Evolutionary conservation across 805 yeast genomes (phyloP), one percentile per base, ranked within the genome.

Genomic region (Wickerhamomyces bovis): DNA sequence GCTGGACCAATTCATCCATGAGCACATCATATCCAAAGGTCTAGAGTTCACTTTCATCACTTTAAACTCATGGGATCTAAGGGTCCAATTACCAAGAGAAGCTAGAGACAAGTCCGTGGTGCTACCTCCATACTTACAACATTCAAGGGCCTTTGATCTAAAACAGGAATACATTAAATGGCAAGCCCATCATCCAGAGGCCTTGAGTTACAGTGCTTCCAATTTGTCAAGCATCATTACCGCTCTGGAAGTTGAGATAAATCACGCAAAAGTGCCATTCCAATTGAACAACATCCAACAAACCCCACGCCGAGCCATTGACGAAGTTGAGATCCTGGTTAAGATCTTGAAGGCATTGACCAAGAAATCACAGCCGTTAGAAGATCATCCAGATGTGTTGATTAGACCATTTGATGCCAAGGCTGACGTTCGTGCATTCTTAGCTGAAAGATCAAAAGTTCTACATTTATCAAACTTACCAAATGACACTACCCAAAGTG

Each of bases 401-500:
- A 78, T 83, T 4, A 77, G 73, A 45, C 96, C 97, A 1, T 81
- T 82, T 56, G 96, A 90, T 64, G 73, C 84, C 40, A 75, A 77
- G n/a, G 74, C 84, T 38, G 97, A 89, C 57, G 75, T 83, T 41
- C 71, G 76, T 41, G 77, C 78, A 8, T 89, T 89, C 58, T 62
- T 78, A 35, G 67, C 73, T 15, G 96, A 89, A 62, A 72, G 83
- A 47, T 85, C 95, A 3, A 82, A 81, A 57, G 86, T 88, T n/a
- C 63, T 89, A 44, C 87, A 81, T 62, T 69, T 89, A 65, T 74
- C 85, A n/a, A 89, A 88, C 63, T 68, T 90, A 53, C 90, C 96
- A 2, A 71, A 72, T 22, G 97, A 89, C 57, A 86, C 92, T 6
- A 90, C 96, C 1, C 97, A 90, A 65, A 76, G 89, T 44, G 97